A percentile compares a stretch with the other conserved stretches of the same genome.
Conservation (phyloP, 306 rosid species). For the Casuarina equisetifolia region DNA sequence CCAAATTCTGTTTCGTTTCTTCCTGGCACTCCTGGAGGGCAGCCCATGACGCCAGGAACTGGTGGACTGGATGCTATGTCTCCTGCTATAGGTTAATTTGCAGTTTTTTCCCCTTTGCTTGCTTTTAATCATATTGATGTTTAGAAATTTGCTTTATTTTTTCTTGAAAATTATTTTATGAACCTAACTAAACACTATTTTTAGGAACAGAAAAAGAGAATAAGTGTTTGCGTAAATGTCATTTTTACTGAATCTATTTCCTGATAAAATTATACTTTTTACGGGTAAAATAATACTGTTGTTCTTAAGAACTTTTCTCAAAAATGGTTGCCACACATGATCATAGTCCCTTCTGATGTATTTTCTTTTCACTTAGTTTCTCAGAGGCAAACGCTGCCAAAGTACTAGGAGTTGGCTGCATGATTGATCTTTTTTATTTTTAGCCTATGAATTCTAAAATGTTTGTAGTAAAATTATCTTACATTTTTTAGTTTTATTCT, state of each 20-base stretch:
- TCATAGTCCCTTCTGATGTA: no score
- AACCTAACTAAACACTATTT: no score
- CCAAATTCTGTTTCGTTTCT: constrained; percentile 95
- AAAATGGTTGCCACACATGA: no score
- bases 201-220: no score
- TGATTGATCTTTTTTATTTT: background rate
- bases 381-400: background rate
- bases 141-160: background rate
- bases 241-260: no score
- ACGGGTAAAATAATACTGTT: no score
- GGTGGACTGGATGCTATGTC: constrained; percentile 97
- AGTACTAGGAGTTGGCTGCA: background rate
- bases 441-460: background rate
- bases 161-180: no score
- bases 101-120: constrained; percentile 1
- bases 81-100: constrained; percentile 72
- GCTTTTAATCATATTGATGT: background rate
- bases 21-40: constrained; percentile 99
- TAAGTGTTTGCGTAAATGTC: no score
- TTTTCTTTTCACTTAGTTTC: background rate
- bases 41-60: constrained; percentile 99
- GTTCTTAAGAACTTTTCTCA: no score
- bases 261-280: no score
- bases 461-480: background rate
- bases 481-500: background rate